Percentiles rank a stretch among this genome's conserved stretches.
Conservation (phyloP, 805 yeast genomes). For the Metschnikowia corniflorae region DNA sequence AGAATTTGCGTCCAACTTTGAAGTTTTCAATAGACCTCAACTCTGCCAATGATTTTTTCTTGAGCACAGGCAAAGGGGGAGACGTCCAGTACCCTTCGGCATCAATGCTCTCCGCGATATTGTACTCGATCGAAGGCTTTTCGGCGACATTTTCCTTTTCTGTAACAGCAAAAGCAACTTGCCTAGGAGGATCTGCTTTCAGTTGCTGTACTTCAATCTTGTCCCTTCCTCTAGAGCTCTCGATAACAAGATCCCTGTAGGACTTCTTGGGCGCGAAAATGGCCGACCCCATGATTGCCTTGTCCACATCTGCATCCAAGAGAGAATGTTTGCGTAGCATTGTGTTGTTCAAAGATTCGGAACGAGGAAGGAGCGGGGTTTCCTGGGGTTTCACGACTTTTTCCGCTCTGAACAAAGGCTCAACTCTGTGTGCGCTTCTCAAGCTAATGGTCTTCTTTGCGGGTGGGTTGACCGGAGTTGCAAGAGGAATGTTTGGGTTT, state of each 20-base stretch:
- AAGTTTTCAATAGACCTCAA: conserved; percentile 61
- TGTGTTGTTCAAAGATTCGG: conserved; percentile 7
- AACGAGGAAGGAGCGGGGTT: conserved; percentile 8
- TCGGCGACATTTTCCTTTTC: conserved; percentile 4
- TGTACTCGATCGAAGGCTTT: conserved; percentile 17
- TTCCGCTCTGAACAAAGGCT: conserved; percentile 45
- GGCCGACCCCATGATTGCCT: conserved; percentile 66
- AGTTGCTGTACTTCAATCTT: conserved; percentile 1
- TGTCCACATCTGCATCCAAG: conserved; percentile 45
- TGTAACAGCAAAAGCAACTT: conserved; percentile 30
- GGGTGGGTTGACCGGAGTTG: conserved; percentile 17
- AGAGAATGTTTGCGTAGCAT: conserved; percentile 4
- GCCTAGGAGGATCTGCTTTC: conserved; percentile 22
- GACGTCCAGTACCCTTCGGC: conserved; percentile 84
- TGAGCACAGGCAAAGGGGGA: conserved; percentile 67
- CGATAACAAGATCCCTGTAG: conserved; percentile 52
- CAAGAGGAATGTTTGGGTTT: conserved; percentile 28
- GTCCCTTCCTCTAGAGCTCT: conserved; percentile 19
- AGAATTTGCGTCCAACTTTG: conserved; percentile 72
- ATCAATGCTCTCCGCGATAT: conserved; percentile 37
- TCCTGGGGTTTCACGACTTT: conserved; percentile 2
- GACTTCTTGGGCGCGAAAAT: conserved; percentile 63
- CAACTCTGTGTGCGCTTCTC: conserved; percentile 52
- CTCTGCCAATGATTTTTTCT: conserved; percentile 56
- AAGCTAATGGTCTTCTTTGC: conserved; percentile 59